Evolutionary conservation across 2,329 filamentous ascomycete species (phyloP).

Genomic region (Clarireedia homoeocarpa): DNA sequence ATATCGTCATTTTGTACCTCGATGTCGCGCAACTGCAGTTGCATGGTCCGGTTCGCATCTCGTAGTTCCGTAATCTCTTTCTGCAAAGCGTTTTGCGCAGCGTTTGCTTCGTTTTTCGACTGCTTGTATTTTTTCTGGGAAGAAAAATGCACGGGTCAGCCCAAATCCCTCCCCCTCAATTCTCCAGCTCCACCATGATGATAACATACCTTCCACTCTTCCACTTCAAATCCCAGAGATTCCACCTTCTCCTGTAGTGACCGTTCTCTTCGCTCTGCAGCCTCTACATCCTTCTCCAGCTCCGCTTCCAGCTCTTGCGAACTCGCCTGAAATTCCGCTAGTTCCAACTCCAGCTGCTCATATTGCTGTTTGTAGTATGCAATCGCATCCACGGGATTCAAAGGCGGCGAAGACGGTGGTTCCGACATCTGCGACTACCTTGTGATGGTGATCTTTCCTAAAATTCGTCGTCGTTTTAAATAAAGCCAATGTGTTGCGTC

Average conservation of each 20-base stretch:
- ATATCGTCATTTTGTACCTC: slow-evolving; percentile 98
- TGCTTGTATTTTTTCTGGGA: slow-evolving; percentile 87
- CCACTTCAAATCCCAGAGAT: slow-evolving; percentile 75
- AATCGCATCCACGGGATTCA: slow-evolving; percentile 65
- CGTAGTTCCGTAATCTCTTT: slow-evolving; percentile 93
- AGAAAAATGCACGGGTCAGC: slow-evolving; percentile 17
- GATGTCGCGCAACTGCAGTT: slow-evolving; percentile 82
- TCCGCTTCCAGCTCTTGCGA: slow-evolving; percentile 92
- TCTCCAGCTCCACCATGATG: slow-evolving; percentile 4
- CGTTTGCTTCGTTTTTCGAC: slow-evolving; percentile 78
- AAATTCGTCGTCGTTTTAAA: slow-evolving; percentile 9
- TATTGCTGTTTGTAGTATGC: slow-evolving; percentile 96
- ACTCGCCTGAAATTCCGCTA: slow-evolving; percentile 88
- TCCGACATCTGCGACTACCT: slow-evolving; percentile 33
- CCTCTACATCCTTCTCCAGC: slow-evolving; percentile 91
- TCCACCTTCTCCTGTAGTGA: slow-evolving; percentile 82
- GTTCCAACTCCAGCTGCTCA: slow-evolving; percentile 81
- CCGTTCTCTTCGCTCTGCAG: slow-evolving; percentile 87
- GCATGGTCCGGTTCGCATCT: slow-evolving; percentile 72
- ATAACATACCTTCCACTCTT: slow-evolving; percentile 87
- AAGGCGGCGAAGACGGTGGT: slow-evolving; percentile 54
- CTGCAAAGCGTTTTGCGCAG: slow-evolving; percentile 77
- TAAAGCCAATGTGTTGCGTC: slow-evolving; percentile 2
- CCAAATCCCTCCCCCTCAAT: slow-evolving; percentile 3
- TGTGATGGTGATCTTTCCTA: slow-evolving; percentile 3